A percentile compares a stretch with the other conserved stretches of the same genome.
These are phyloP conservation scores for Gynochthodes officinalis DNA, from an alignment of 257 asterid species.

Conservation along the genomic window DNA sequence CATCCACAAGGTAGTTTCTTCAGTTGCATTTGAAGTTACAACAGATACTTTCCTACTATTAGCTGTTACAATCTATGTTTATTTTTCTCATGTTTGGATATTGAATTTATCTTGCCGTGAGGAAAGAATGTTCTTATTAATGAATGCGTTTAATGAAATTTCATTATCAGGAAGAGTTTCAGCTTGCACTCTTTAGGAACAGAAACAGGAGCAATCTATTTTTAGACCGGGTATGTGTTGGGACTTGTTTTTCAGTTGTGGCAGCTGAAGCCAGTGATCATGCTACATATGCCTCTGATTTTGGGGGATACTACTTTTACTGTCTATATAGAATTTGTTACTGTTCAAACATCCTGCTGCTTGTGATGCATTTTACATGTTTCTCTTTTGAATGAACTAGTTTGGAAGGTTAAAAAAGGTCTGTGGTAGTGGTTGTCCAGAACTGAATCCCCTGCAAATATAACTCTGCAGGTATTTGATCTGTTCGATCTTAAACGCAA, in stretches of 20 bases:
- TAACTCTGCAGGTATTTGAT: slow-evolving; percentile 56
- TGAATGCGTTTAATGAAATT: slow-evolving; percentile 14
- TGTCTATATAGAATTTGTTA: not conserved
- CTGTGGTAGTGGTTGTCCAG: not conserved
- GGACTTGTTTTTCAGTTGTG: not conserved
- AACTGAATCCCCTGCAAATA: not conserved
- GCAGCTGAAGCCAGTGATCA: slow-evolving; percentile 8
- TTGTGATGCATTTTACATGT: not conserved
- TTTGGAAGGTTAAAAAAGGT: not conserved
- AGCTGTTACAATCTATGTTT: not conserved
- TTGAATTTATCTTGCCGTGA: not conserved
- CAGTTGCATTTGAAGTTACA: not conserved
- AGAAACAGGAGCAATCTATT: slow-evolving; percentile 63
- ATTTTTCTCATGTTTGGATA: not conserved
- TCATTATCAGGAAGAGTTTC: slow-evolving; percentile 80
- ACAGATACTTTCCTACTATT: not conserved
- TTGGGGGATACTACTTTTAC: not conserved
- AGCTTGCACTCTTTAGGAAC: slow-evolving; percentile 84
- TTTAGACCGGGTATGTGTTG: slow-evolving; percentile 65
- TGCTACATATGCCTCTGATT: not conserved
- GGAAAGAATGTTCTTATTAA: not conserved
- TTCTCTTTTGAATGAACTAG: not conserved
- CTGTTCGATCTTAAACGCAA: slow-evolving; percentile 69
- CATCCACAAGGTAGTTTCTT: slow-evolving; percentile 76
- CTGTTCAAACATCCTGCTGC: not conserved